Conservation (phyloP, 2,329 filamentous ascomycete species). For the Rutstroemia sp. region DNA sequence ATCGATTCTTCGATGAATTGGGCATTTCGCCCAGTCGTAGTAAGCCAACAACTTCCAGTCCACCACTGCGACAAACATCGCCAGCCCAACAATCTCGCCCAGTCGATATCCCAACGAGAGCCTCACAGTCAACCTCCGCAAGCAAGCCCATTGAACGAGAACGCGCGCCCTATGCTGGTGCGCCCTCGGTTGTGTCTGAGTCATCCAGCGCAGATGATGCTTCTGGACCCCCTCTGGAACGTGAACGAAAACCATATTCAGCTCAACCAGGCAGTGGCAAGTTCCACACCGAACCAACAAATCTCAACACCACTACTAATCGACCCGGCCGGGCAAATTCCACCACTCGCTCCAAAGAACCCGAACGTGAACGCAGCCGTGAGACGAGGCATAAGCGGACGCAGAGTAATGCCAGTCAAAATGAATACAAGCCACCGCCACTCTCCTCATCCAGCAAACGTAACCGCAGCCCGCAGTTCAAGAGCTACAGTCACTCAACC, state of each 20-base stretch:
- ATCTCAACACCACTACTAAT: conserved; percentile 8
- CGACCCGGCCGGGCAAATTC: conserved; percentile 21
- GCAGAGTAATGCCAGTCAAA: conserved; percentile 18
- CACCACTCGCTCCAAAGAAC: conserved; percentile 15
- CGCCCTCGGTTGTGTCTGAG: conserved; percentile 25
- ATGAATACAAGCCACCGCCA: conserved; percentile 13
- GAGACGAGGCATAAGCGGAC: conserved; percentile 12
- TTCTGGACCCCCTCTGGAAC: conserved; percentile 35
- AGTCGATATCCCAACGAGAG: conserved; percentile 19
- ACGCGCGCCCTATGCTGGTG: conserved; percentile 32
- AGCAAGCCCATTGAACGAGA: conserved; percentile 30
- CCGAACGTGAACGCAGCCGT: conserved; percentile 3
- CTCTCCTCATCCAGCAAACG: conserved; percentile 3
- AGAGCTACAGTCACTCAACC: conserved; percentile 23
- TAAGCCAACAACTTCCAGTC: conserved; percentile 23
- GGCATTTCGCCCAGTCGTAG: conserved; percentile 34
- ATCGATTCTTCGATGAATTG: conserved; percentile 37
- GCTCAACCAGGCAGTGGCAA: conserved; percentile 53
- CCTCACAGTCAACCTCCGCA: conserved; percentile 18
- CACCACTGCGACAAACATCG: conserved; percentile 19
- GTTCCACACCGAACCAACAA: conserved; percentile 37
- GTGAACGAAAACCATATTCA: conserved; percentile 57
- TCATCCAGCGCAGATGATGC: conserved; percentile 34
- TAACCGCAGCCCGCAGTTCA: conserved; percentile 21
- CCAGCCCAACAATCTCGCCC: conserved; percentile 18